Conservation (phyloP, 305 asterid genomes). For the Fraxinus greggii region DNA sequence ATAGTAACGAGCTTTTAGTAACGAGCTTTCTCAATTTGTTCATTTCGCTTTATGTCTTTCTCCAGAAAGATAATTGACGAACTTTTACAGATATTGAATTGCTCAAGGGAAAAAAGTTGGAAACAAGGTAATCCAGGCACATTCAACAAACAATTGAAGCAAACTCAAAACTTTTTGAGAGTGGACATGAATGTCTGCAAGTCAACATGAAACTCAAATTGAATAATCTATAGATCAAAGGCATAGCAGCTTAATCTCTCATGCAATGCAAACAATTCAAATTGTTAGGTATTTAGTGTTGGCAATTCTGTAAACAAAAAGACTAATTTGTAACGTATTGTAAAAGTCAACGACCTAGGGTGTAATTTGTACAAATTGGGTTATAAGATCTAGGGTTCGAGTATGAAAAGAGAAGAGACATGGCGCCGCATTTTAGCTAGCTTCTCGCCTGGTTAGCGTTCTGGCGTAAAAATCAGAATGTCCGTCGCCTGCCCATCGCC, state of each 20-base stretch:
- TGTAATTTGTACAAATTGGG: no score
- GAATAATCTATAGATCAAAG: neutral
- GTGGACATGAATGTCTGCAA: neutral
- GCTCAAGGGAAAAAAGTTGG: neutral
- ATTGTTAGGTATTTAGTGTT: no score
- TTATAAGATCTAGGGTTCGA: no score
- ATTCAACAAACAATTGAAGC: neutral
- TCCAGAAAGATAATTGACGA: neutral
- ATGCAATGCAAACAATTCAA: neutral
- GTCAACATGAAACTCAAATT: neutral
- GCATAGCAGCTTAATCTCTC: neutral
- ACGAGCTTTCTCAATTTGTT: neutral
- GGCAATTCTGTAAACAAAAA: no score
- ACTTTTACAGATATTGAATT: neutral
- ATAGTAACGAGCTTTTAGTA: neutral
- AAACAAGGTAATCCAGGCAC: neutral
- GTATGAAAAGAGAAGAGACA: no score
- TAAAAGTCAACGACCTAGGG: no score
- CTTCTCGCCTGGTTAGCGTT: no score
- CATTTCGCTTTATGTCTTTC: neutral
- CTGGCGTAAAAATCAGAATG: no score
- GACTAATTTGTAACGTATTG: no score
- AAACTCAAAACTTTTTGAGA: neutral
- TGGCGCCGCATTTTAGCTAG: no score
- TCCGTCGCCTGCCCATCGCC: no score